phyloP scores from a whole-genome alignment of 805 yeast species.

The Starmerella floris region DNA sequence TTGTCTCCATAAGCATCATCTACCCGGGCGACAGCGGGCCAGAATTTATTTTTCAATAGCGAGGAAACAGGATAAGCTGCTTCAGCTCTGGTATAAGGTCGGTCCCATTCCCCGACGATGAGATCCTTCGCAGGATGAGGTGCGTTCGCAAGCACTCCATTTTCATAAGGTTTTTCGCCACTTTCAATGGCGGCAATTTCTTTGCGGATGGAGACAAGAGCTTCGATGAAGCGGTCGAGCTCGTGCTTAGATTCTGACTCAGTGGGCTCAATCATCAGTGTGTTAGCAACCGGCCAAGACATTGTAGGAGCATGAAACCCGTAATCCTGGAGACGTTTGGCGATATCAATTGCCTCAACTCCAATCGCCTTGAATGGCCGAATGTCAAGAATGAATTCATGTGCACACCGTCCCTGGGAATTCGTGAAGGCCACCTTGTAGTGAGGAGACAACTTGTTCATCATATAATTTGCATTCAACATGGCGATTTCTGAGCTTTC shows the following conservation, averaged over 20 bases:
- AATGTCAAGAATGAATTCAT: conserved; percentile 86
- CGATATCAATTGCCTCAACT: conserved; percentile 89
- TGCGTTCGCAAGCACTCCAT: conserved; percentile 63
- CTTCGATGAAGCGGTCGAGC: conserved; percentile 77
- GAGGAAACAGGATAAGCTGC: conserved; percentile 87
- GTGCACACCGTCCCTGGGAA: conserved; percentile 71
- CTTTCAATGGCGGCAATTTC: conserved; percentile 66
- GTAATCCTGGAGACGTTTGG: conserved; percentile 92
- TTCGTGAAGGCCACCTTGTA: conserved; percentile 65
- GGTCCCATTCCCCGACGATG: conserved; percentile 57
- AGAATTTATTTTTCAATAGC: conserved; percentile 63
- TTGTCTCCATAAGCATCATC: conserved; percentile 92
- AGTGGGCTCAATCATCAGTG: conserved; percentile 96
- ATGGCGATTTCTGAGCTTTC: conserved; percentile 82
- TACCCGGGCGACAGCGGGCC: conserved; percentile 90
- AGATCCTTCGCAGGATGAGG: conserved; percentile 84
- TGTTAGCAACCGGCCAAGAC: conserved; percentile 97
- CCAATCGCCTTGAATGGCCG: conserved; percentile 69
- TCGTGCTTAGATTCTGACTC: conserved; percentile 85
- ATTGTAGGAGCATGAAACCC: conserved; percentile 98
- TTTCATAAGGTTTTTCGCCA: conserved; percentile 49
- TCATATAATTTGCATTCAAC: conserved; percentile 93
- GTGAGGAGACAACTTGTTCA: conserved; percentile 54
- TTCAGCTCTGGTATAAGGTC: conserved; percentile 84
- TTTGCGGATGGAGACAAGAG: conserved; percentile 66